Conservation (phyloP, 169 alveolate genomes). For the Cryptosporidium meleagridis region DNA sequence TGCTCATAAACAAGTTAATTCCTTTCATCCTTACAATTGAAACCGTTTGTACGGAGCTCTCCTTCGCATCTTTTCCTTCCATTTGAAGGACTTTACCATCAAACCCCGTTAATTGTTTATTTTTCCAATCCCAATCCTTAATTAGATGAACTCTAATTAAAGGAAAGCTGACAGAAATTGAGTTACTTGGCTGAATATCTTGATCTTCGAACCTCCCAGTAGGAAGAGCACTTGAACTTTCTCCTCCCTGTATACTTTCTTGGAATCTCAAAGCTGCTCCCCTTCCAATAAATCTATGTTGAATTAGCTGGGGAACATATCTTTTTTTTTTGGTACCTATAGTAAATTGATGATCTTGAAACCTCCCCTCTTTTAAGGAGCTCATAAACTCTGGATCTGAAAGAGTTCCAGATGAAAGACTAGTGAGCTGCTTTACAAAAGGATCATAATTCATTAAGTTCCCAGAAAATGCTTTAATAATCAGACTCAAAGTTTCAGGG, state of each 20-base stretch:
- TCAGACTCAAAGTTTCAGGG: neutral
- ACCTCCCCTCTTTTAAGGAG: neutral
- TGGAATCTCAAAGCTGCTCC: neutral
- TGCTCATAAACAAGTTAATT: conserved; percentile 17
- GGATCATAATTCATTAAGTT: conserved; percentile 25
- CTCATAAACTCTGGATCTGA: conserved; percentile 28
- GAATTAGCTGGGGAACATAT: conserved; percentile 23
- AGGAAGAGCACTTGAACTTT: neutral
- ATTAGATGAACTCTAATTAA: neutral
- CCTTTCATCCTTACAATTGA: neutral
- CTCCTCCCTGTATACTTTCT: neutral
- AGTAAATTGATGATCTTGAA: neutral
- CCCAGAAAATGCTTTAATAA: conserved; percentile 3
- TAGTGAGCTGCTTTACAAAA: neutral
- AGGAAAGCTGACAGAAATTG: conserved; percentile 38
- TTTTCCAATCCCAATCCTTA: neutral
- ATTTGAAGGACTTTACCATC: neutral
- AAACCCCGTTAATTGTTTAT: neutral
- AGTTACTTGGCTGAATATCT: conserved; percentile 36
- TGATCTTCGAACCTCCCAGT: neutral
- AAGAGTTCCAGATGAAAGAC: conserved; percentile 26
- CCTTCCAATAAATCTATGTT: conserved; percentile 12
- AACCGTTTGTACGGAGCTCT: neutral
- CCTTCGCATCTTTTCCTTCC: neutral
- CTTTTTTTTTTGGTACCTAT: neutral